Base-by-base conservation (phyloP, 106 monocot species). In the Dendrobium chrysotoxum region DNA sequence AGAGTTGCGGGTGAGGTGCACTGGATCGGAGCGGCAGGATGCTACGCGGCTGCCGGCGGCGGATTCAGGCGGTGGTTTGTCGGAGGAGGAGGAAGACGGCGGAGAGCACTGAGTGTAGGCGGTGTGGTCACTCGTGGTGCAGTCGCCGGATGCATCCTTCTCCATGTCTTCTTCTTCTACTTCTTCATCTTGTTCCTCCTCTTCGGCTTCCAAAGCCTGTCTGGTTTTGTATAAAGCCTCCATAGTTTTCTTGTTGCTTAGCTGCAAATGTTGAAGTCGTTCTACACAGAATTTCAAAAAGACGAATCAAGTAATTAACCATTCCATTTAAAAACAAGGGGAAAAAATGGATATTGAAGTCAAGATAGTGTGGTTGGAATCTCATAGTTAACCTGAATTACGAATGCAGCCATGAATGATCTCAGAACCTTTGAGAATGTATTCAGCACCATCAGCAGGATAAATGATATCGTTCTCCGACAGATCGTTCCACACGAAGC, bases 361-460 rank as follows among this genome's bases (percentile, higher is more conserved):
- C 35, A 35, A 35, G 35, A 35, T 35, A 3, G 35, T 35, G 35
- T 35, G 35, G 35, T 35, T 35, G 35, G 35, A 35, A 35, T 2
- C 35, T 0, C 35, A 35, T 35, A 35, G 3, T 35, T 35, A 35
- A 35, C 35, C 35, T 35, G 35, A 35, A 35, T 35, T 35, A 35
- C 0, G 71, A 13, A 1, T 31, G 45, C 73, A 80, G 53, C 83
- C 87, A 12, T 81, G 82, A 66, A 93, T 77, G 86, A 96, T 86
- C 85, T 93, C 93, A 6, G 95, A 96, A 78, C 95, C 95, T 57
- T 96, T 96, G 83, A 96, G 95, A n/a, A 96, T 82, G 85, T 93
- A 96, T 78, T 96, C 95, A 17, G 81, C 85, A 38, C 95, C 95
- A 47, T 96, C 89, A 4, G 91, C 85, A 39, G 93, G 93, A 78